These are phyloP conservation scores for Pseudogymnoascus verrucosus DNA, from an alignment of 2,329 filamentous ascomycete species.

Conservation along the genomic window DNA sequence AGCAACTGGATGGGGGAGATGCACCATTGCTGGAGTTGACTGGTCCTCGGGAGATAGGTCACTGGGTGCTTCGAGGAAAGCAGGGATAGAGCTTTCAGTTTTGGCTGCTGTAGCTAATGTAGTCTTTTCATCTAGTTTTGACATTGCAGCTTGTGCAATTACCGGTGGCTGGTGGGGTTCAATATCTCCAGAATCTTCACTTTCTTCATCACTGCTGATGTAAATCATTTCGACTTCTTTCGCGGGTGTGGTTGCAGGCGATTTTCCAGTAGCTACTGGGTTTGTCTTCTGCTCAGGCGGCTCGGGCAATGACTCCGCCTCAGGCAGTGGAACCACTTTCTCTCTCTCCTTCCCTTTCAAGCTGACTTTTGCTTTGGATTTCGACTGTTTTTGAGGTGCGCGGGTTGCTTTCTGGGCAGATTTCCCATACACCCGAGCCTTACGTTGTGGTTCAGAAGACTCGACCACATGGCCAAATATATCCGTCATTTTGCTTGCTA, in stretches of 20 bases:
- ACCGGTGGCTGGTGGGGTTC: not conserved
- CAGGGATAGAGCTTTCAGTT: not conserved
- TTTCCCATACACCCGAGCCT: not conserved
- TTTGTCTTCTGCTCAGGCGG: not conserved
- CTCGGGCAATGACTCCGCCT: not conserved
- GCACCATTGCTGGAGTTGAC: not conserved
- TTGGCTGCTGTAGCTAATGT: not conserved
- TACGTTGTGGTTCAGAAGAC: not conserved
- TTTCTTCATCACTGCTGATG: slow-evolving; percentile 1
- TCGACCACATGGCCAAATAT: not conserved
- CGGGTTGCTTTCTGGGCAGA: not conserved
- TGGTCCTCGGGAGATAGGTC: not conserved
- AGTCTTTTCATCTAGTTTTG: not conserved
- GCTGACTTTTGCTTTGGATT: not conserved
- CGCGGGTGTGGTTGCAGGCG: no score
- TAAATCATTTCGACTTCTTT: not conserved
- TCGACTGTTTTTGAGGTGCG: not conserved
- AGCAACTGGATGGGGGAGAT: not conserved
- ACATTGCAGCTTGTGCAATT: not conserved
- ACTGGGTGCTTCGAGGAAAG: not conserved
- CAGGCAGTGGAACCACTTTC: not conserved
- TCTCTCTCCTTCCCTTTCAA: not conserved
- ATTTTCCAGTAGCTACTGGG: not conserved
- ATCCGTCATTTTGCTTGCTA: not conserved
- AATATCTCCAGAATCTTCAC: not conserved